phyloP scores from a whole-genome alignment of 352 stramenopile species.

The Pythium dissotocum region DNA sequence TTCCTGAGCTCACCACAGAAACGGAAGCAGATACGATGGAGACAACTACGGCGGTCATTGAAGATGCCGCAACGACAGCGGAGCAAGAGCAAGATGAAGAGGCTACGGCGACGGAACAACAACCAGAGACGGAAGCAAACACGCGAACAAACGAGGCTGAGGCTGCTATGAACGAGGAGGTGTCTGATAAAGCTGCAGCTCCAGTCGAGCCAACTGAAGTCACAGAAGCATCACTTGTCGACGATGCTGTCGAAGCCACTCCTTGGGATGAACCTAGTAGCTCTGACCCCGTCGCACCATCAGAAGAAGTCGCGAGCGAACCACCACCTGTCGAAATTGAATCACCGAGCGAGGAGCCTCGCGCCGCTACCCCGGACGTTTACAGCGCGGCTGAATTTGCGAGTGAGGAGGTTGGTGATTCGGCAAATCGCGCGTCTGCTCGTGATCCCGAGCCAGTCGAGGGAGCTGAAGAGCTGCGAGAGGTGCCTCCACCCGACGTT shows the following conservation, averaged over 20 bases:
- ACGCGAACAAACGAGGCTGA: too few species aligned
- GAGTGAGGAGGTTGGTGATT: background rate
- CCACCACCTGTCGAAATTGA: background rate
- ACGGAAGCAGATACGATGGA: background rate
- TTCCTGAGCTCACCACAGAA: background rate
- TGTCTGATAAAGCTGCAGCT: background rate
- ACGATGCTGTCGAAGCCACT: background rate
- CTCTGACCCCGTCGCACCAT: background rate
- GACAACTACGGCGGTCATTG: background rate
- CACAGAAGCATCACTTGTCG: too few species aligned
- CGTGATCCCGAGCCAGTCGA: background rate
- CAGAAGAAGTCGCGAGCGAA: background rate
- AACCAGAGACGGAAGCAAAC: too few species aligned
- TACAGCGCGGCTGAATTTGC: conserved; percentile 11
- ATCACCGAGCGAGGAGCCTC: background rate
- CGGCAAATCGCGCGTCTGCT: background rate
- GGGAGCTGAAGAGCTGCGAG: background rate
- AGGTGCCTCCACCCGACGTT: background rate
- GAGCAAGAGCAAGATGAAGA: too few species aligned
- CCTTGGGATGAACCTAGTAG: background rate
- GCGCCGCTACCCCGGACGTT: background rate
- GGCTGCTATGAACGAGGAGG: too few species aligned
- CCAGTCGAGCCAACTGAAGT: background rate
- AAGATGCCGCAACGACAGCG: too few species aligned
- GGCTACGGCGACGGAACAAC: too few species aligned